Conservation (phyloP, 2,329 filamentous ascomycete genomes). For the Aspergillus fructus region DNA sequence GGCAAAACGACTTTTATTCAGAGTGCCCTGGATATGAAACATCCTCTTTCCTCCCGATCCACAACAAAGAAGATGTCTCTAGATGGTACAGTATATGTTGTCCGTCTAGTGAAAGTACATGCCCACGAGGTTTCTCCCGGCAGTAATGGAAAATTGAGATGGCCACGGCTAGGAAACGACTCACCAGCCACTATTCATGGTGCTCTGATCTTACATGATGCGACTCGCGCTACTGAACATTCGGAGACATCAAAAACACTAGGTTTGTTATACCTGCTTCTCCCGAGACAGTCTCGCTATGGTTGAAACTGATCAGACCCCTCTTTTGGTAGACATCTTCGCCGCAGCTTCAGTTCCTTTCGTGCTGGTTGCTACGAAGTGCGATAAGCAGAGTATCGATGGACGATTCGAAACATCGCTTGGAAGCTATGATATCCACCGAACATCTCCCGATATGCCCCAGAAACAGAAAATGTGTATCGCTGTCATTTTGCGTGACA, state of each 20-base stretch:
- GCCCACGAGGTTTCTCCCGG: slow-evolving; percentile 53
- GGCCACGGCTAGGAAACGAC: slow-evolving; percentile 60
- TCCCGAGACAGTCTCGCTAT: neutral
- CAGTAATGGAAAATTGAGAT: slow-evolving; percentile 45
- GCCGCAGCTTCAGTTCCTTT: slow-evolving; percentile 72
- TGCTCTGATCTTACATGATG: slow-evolving; percentile 83
- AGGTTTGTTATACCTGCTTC: slow-evolving; percentile 58
- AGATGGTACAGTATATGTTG: slow-evolving; percentile 55
- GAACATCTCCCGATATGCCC: slow-evolving; percentile 67
- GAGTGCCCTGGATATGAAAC: slow-evolving; percentile 55
- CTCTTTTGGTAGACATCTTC: slow-evolving; percentile 61
- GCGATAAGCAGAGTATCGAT: slow-evolving; percentile 70
- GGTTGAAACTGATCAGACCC: slow-evolving; percentile 8
- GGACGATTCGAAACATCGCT: slow-evolving; percentile 72
- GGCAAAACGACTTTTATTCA: slow-evolving; percentile 63
- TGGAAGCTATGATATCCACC: slow-evolving; percentile 69
- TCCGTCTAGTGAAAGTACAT: slow-evolving; percentile 58
- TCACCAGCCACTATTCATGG: slow-evolving; percentile 76
- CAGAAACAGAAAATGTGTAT: slow-evolving; percentile 75
- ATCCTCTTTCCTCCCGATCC: slow-evolving; percentile 38
- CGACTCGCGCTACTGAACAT: slow-evolving; percentile 74
- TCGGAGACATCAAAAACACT: slow-evolving; percentile 71
- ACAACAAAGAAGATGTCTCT: slow-evolving; percentile 57
- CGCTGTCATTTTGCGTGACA: slow-evolving; percentile 69
- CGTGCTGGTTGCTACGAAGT: slow-evolving; percentile 84